These are phyloP conservation scores for Singerocomus inundabilis DNA, from an alignment of 1,284 basidiomycete species.

Conservation along the genomic window DNA sequence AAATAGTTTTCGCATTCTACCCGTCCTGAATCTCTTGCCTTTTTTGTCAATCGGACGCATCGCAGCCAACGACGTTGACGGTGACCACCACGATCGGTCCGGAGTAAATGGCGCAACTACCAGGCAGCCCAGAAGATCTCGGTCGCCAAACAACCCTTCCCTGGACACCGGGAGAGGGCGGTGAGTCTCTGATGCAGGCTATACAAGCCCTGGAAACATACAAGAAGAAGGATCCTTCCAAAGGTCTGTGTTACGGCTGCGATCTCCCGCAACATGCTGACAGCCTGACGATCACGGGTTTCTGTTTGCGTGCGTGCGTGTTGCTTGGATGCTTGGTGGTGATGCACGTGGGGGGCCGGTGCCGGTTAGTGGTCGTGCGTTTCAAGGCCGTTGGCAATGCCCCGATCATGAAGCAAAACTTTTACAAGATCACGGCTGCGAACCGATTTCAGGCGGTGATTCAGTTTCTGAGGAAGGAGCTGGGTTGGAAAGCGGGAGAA, in stretches of 20 bases:
- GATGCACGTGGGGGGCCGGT: slow-evolving; percentile 4
- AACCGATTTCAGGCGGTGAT: slow-evolving; percentile 97
- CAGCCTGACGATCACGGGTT: no score
- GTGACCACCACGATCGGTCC: slow-evolving; percentile 10
- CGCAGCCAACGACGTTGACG: neutral
- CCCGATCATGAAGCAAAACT: slow-evolving; percentile 98
- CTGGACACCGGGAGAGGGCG: slow-evolving; percentile 44
- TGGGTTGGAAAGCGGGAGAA: slow-evolving; percentile 87
- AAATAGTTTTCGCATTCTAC: neutral
- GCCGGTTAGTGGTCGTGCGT: slow-evolving; percentile 79
- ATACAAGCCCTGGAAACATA: slow-evolving; percentile 76
- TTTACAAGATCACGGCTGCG: slow-evolving; percentile 95
- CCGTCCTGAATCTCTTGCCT: slow-evolving; percentile 1
- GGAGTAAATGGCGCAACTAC: slow-evolving; percentile 31
- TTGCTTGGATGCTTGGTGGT: neutral
- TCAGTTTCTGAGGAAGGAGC: slow-evolving; percentile 87
- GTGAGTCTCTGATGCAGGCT: slow-evolving; percentile 50
- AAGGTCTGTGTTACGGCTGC: slow-evolving; percentile 52
- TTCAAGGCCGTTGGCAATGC: slow-evolving; percentile 99
- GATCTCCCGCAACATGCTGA: neutral
- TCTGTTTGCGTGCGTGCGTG: no score
- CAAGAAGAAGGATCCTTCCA: slow-evolving; percentile 80
- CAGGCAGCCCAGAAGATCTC: slow-evolving; percentile 44
- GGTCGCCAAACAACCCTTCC: slow-evolving; percentile 41
- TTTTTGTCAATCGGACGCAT: slow-evolving; percentile 11